These are phyloP conservation scores for Hyaloscypha variabilis DNA, from an alignment of 495 filamentous ascomycete genomes.

Conservation along the genomic window DNA sequence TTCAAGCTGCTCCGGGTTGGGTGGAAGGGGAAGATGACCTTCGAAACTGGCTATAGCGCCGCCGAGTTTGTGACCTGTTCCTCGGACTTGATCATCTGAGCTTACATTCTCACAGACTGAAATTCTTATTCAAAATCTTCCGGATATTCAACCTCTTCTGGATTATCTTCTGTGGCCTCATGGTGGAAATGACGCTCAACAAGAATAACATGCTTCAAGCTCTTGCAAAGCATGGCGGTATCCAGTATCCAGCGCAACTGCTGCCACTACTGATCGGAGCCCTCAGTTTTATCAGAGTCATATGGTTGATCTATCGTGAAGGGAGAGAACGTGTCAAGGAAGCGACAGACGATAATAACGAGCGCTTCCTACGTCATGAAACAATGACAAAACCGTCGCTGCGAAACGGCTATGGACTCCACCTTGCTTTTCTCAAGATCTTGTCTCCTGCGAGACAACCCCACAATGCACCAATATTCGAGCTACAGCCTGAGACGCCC, in stretches of 20 bases:
- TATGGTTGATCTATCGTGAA: slow-evolving; percentile 25
- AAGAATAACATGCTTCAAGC: slow-evolving; percentile 30
- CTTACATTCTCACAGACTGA: slow-evolving; percentile 20
- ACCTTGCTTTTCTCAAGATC: neutral
- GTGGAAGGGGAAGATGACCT: slow-evolving; percentile 17
- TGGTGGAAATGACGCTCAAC: slow-evolving; percentile 34
- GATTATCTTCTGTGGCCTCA: slow-evolving; percentile 32
- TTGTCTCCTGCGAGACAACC: neutral
- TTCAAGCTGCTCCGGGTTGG: slow-evolving; percentile 19
- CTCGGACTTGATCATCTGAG: neutral
- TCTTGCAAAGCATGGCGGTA: slow-evolving; percentile 19
- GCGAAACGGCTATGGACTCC: neutral
- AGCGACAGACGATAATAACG: neutral
- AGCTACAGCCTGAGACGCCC: neutral
- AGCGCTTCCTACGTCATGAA: neutral
- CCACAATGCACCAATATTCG: neutral
- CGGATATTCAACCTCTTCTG: slow-evolving; percentile 32
- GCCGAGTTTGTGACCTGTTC: slow-evolving; percentile 25
- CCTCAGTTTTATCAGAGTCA: slow-evolving; percentile 30
- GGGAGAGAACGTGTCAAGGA: slow-evolving; percentile 11
- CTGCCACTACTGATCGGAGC: slow-evolving; percentile 31
- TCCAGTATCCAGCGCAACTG: slow-evolving; percentile 30
- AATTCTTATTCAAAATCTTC: slow-evolving; percentile 26
- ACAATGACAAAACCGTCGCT: neutral
- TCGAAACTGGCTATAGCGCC: slow-evolving; percentile 31